Evolutionary conservation across 805 yeast genomes (phyloP), one percentile per base, ranked within the genome.

Genomic region (Sungouiozyma ichnusensis): DNA sequence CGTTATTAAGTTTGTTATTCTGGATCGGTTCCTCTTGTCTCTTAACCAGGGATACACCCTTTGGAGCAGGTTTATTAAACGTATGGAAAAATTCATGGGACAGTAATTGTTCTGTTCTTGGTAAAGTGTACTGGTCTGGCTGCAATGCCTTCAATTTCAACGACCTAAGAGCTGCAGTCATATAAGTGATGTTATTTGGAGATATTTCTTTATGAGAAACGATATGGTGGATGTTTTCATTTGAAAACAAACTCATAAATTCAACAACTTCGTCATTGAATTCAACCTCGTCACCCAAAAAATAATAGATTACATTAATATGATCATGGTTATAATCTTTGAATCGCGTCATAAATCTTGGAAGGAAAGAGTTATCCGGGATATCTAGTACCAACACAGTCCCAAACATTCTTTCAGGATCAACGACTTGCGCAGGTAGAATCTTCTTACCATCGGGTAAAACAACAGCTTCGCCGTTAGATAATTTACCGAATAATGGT

Each of bases 381-480:
- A 86, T 72, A 53, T 90, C 97, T 5, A 90, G 50, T 2, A 90
- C 67, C 20, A 86, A 56, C 13, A 84, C 64, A 29, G 81, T 75
- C 1, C 76, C 70, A 43, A 82, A 82, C 1, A 55, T 44, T 43
- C 79, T 73, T 6, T 77, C 65, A 8, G 77, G 74, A 2, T 74
- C 87, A 42, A 88, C 49, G 2, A 92, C 96, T 53, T 86, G 82
- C 1, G 74, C 73, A 0, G 96, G 83, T 2, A 60, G 53, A 0
- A 92, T 66, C 0, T 68, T 54, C 1, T 66, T 69, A 1, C 94
- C 95, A 46, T 76, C 64, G 1, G 67, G 74, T 36, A 81, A 64
- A 0, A 71, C 64, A 3, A 88, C 77, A 1, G 74, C 36, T 29
- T 69, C 52, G 2, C 92, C 92, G 4, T 65, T 65, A 9, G 88